Conservation (phyloP, 139 green algal species). For the Tetraselmis chui region DNA sequence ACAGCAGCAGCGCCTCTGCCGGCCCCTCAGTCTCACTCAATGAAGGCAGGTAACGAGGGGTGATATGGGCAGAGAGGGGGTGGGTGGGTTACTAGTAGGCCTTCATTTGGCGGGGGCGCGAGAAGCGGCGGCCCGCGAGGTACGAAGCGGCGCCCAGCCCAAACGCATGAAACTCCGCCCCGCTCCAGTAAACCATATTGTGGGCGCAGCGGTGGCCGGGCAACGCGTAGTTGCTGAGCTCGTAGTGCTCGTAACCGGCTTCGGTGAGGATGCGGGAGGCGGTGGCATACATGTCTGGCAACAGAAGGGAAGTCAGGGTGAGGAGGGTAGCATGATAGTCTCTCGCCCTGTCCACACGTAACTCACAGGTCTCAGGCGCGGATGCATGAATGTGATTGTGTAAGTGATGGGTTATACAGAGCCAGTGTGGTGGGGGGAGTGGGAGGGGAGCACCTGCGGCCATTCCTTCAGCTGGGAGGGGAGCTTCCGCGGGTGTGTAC, state of each 20-base stretch:
- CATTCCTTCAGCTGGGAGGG: constrained; percentile 56
- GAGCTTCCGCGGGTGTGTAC: constrained; percentile 48
- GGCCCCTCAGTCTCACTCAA: too few relatives aligned
- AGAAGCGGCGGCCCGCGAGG: constrained; percentile 54
- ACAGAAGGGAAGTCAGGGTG: constrained; percentile 17
- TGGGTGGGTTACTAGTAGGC: constrained; percentile 67
- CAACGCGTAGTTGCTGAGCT: constrained; percentile 85
- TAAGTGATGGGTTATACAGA: too few relatives aligned
- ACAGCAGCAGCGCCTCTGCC: not conserved
- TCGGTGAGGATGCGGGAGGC: constrained; percentile 46
- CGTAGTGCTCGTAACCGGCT: constrained; percentile 90
- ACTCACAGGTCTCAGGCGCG: too few relatives aligned
- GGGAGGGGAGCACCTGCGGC: constrained; percentile 22
- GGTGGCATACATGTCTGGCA: constrained; percentile 62
- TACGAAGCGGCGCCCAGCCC: constrained; percentile 83
- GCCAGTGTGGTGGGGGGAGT: too few relatives aligned
- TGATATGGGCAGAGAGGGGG: too few relatives aligned
- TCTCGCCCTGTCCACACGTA: too few relatives aligned
- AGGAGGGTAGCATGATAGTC: not conserved
- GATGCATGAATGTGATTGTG: too few relatives aligned
- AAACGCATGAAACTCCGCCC: constrained; percentile 74
- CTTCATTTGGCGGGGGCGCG: constrained; percentile 58
- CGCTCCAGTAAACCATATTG: constrained; percentile 88
- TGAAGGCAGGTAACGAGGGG: too few relatives aligned
- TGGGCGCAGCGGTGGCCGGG: constrained; percentile 69